These are phyloP conservation scores for Agrostemma githago DNA, from an alignment of 148 eudicot species.

Conservation along the genomic window DNA sequence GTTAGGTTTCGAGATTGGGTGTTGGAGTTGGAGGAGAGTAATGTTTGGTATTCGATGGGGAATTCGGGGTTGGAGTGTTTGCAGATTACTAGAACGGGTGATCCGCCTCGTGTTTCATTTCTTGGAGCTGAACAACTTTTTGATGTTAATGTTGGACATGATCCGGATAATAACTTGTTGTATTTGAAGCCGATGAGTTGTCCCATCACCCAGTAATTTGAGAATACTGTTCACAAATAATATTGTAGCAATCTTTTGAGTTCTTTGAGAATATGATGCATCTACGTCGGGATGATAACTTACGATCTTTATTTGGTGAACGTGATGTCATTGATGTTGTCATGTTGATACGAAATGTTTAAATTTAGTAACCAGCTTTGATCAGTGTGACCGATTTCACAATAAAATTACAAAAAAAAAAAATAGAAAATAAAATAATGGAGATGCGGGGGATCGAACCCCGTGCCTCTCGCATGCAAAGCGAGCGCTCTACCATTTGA, in stretches of 20 bases:
- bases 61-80: slow-evolving; percentile 3
- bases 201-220: neutral
- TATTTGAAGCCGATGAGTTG: neutral
- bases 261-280: too few relatives aligned
- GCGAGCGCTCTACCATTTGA: slow-evolving; percentile 87
- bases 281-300: too few relatives aligned
- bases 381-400: too few relatives aligned
- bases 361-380: too few relatives aligned
- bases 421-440: slow-evolving; percentile 18
- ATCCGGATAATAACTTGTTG: neutral
- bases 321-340: too few relatives aligned
- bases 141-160: slow-evolving; percentile 21
- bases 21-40: neutral
- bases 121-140: slow-evolving; percentile 12
- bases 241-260: too few relatives aligned
- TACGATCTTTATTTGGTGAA: too few relatives aligned
- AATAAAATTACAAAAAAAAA: too few relatives aligned
- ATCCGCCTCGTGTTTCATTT: neutral
- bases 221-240: too few relatives aligned
- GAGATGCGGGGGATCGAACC: slow-evolving; percentile 93
- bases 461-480: slow-evolving; percentile 79
- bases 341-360: too few relatives aligned
- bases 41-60: neutral
- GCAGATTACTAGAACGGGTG: neutral
- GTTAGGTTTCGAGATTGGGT: neutral